phyloP scores from a whole-genome alignment of 306 rosid species.

The Ammopiptanthus mongolicus region DNA sequence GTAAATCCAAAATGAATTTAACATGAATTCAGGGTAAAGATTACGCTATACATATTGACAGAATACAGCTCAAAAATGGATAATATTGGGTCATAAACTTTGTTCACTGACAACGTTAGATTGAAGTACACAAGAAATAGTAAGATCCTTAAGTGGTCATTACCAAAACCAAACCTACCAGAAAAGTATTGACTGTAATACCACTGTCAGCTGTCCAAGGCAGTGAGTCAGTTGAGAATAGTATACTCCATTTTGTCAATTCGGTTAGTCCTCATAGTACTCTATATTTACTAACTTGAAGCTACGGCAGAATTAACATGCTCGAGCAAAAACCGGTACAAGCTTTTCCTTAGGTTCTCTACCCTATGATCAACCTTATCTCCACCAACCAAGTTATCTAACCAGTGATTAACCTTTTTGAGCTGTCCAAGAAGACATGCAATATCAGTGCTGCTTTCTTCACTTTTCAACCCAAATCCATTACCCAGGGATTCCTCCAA shows the following conservation, averaged over 20 bases:
- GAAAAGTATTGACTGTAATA: neutral
- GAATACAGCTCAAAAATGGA: neutral
- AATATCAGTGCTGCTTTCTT: slow-evolving; percentile 26
- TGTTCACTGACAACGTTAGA: slow-evolving; percentile 4
- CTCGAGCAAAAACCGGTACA: slow-evolving; percentile 49
- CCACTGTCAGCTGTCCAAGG: slow-evolving; percentile 22
- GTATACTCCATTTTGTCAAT: slow-evolving; percentile 13
- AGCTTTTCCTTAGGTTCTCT: slow-evolving; percentile 43
- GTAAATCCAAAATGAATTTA: neutral
- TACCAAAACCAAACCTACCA: neutral
- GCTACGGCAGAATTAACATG: slow-evolving; percentile 38
- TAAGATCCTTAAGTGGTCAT: slow-evolving; percentile 4
- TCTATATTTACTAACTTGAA: slow-evolving; percentile 18
- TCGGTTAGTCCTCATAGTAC: slow-evolving; percentile 18
- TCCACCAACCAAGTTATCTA: slow-evolving; percentile 39
- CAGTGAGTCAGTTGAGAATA: slow-evolving; percentile 11
- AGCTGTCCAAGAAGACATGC: slow-evolving; percentile 59
- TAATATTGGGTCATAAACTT: neutral
- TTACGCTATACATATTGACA: neutral
- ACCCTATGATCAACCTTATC: slow-evolving; percentile 37
- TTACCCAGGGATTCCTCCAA: slow-evolving; percentile 44
- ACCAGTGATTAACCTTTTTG: slow-evolving; percentile 58
- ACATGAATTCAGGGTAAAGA: neutral
- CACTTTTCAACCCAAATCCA: slow-evolving; percentile 41
- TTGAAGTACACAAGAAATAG: neutral